Evolutionary conservation across 768 basidiomycete species (phyloP).

Genomic region (Psilocybe subaeruginosa): DNA sequence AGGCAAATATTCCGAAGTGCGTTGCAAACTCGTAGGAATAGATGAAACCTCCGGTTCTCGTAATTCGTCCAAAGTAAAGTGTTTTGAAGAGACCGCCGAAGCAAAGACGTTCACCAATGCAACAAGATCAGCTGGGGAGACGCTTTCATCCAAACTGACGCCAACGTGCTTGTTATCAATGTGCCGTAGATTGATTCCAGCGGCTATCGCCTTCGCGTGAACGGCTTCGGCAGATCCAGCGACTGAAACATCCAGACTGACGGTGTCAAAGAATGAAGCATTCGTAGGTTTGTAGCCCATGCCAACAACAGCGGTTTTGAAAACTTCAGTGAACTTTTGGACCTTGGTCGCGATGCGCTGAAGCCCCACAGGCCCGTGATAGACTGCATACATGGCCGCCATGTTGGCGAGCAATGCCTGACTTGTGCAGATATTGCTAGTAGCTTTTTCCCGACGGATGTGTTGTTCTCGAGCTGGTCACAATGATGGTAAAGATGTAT

Average conservation of each 20-base stretch:
- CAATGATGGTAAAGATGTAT: not conserved
- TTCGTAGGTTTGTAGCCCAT: conserved; percentile 80
- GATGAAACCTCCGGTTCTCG: conserved; percentile 43
- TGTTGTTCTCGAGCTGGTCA: conserved; percentile 89
- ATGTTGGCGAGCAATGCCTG: conserved; percentile 98
- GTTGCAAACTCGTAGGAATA: conserved; percentile 59
- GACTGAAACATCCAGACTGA: conserved; percentile 75
- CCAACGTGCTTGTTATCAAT: conserved; percentile 80
- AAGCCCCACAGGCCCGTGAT: conserved; percentile 91
- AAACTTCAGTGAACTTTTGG: conserved; percentile 82
- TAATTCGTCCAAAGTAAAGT: conserved; percentile 49
- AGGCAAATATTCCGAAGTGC: conserved; percentile 72
- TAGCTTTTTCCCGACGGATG: conserved; percentile 97
- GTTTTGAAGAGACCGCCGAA: conserved; percentile 54
- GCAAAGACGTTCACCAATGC: conserved; percentile 83
- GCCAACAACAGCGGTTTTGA: conserved; percentile 65
- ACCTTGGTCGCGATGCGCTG: conserved; percentile 86
- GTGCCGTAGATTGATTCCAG: conserved; percentile 82
- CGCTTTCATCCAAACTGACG: conserved; percentile 92
- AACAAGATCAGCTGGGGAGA: conserved; percentile 73
- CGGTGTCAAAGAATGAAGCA: conserved; percentile 86
- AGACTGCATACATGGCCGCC: conserved; percentile 98
- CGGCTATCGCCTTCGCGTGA: conserved; percentile 66
- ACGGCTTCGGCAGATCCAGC: conserved; percentile 61
- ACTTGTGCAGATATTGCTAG: conserved; percentile 97